Conservation (phyloP, 306 rosid species). For the Prunus mume region DNA sequence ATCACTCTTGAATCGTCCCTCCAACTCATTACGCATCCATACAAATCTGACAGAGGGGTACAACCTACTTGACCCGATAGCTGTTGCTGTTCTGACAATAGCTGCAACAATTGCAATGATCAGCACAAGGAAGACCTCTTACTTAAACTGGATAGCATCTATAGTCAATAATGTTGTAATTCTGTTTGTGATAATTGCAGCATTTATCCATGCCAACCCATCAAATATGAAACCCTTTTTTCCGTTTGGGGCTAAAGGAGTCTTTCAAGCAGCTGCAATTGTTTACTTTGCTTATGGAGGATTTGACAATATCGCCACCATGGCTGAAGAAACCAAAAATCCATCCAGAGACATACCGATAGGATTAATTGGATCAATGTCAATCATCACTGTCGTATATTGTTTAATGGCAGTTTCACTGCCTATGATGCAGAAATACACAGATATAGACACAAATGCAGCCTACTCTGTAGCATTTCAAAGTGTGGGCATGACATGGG, state of each 20-base stretch:
- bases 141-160: constrained; percentile 68
- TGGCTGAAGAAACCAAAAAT: constrained; percentile 78
- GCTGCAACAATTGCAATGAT: constrained; percentile 44
- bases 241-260: constrained; percentile 56
- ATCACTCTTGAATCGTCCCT: constrained; percentile 46
- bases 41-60: constrained; percentile 45
- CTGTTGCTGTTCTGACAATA: constrained; percentile 47
- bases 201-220: constrained; percentile 42
- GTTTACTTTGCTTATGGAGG: constrained; percentile 79
- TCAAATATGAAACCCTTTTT: constrained; percentile 58
- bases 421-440: constrained; percentile 77
- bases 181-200: constrained; percentile 54
- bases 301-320: constrained; percentile 60
- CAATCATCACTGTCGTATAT: constrained; percentile 56
- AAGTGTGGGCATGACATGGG: constrained; percentile 77
- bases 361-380: constrained; percentile 71
- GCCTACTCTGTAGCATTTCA: constrained; percentile 67
- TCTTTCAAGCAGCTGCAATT: constrained; percentile 68
- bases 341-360: constrained; percentile 70
- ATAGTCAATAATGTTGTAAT: constrained; percentile 49
- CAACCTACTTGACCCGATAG: constrained; percentile 69
- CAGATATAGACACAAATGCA: constrained; percentile 51
- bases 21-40: constrained; percentile 46
- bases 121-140: constrained; percentile 69
- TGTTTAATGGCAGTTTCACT: constrained; percentile 71